Evolutionary conservation across 257 asterid species (phyloP).

Genomic region (Jacaranda mimosifolia): DNA sequence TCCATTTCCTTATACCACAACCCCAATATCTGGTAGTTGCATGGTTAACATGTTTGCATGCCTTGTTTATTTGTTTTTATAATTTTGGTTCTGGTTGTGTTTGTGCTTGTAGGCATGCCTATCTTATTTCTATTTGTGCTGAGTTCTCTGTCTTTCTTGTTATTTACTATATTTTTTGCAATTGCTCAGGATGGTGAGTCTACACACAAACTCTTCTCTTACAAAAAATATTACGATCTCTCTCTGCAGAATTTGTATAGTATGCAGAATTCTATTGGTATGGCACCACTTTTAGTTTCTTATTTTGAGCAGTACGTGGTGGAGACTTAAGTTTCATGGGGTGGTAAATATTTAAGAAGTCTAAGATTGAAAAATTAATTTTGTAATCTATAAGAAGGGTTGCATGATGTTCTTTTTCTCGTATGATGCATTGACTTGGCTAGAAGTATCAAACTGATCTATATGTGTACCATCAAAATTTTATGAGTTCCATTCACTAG

Average conservation of each 20-base stretch:
- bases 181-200: slow-evolving; percentile 85
- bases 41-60: slow-evolving; percentile 1
- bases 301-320: neutral
- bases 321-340: slow-evolving; percentile 8
- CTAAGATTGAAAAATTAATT: neutral
- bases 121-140: neutral
- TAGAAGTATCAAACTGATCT: neutral
- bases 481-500: slow-evolving; percentile 10
- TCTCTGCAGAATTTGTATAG: slow-evolving; percentile 13
- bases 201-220: slow-evolving; percentile 45
- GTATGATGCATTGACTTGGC: slow-evolving; percentile 2
- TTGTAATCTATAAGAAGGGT: neutral
- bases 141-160: slow-evolving; percentile 11
- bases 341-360: slow-evolving; percentile 20
- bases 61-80: slow-evolving; percentile 6
- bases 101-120: neutral
- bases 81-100: slow-evolving; percentile 23
- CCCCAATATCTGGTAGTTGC: neutral
- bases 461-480: neutral
- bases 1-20: neutral
- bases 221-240: slow-evolving; percentile 13
- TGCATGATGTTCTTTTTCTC: slow-evolving; percentile 17
- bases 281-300: slow-evolving; percentile 24
- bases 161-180: slow-evolving; percentile 33
- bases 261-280: neutral